Base-by-base conservation (phyloP, 1,284 basidiomycete species). In the Vanrija pseudolonga region DNA sequence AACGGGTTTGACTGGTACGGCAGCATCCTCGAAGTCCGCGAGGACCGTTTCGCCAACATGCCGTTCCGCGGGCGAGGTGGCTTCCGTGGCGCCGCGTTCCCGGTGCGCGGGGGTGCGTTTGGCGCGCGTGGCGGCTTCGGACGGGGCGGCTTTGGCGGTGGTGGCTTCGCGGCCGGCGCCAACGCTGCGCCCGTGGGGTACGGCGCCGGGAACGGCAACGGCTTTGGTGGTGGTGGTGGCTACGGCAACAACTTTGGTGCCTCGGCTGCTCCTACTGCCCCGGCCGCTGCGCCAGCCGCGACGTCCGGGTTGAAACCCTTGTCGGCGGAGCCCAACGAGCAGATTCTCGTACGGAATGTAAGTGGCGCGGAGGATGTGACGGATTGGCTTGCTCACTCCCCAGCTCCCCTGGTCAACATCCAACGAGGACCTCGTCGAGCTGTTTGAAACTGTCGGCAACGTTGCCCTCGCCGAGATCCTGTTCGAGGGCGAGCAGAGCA, bases 381-480 rank as follows among this genome's bases (percentile, higher is more conserved):
- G n/a, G 23, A 28, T 28, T n/a, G 20, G 39, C 12, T 32, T 20
- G 20, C 42, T 15, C 38, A 54, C 41, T 6, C 12, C 32, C 12
- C 65, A 97, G 92, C 79, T 98, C 18, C 95, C 95, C 0, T 98
- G 93, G 92, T 97, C 93, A 17, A 98, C 95, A 36, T 90, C 93
- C n/a, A 96, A 98, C 74, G 94, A 98, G 71, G 95, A 98, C 72
- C 80, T 98, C 26, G 94, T 98, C 22, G 95, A 98, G 77, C 79
- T 98, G 28, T 98, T 98, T 69, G 94, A 97, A 79, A 98, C 95
- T 28, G 96, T 93, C 1, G 95, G 95, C 11, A 87, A 87, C 61
- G 95, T 98, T 32, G 88, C 92, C 66, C 79, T 92, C 44, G 95
- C 95, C 11, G 95, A 98, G 75, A 93, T 98, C 63, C 74, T 98